Conservation (phyloP, 2,329 filamentous ascomycete genomes). For the Alternaria consortialis region DNA sequence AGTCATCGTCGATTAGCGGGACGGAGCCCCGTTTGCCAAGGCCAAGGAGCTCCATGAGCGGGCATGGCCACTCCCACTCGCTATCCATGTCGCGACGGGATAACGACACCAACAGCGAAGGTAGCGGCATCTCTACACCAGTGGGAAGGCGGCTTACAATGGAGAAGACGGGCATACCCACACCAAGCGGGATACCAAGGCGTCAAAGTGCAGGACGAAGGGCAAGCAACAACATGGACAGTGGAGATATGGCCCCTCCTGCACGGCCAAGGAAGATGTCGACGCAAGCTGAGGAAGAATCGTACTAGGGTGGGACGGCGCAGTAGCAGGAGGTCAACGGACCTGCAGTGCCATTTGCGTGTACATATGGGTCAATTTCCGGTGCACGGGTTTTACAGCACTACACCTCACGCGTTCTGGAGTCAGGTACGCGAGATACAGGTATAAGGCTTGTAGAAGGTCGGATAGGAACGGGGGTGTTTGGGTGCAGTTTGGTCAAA, state of each 20-base stretch:
- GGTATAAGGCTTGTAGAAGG: conserved; percentile 14
- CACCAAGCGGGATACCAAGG: conserved; percentile 59
- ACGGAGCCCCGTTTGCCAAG: conserved; percentile 57
- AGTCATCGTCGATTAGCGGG: conserved; percentile 58
- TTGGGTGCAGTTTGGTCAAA: conserved; percentile 1
- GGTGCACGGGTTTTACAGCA: conserved; percentile 33
- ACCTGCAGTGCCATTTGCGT: conserved; percentile 30
- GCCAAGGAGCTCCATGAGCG: conserved; percentile 75
- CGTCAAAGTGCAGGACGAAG: conserved; percentile 60
- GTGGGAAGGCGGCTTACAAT: conserved; percentile 55
- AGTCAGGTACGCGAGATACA: conserved; percentile 22
- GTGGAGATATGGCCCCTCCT: conserved; percentile 58
- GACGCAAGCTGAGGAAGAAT: conserved; percentile 65
- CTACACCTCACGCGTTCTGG: conserved; percentile 31
- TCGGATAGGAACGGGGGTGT: conserved; percentile 1
- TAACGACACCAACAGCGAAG: conserved; percentile 56
- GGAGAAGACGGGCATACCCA: conserved; percentile 60
- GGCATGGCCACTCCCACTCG: conserved; percentile 45
- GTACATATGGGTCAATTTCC: conserved; percentile 22
- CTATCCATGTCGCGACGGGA: conserved; percentile 53
- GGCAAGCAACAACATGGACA: conserved; percentile 51
- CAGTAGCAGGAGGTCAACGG: conserved; percentile 15
- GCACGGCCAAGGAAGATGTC: conserved; percentile 60
- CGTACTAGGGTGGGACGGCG: conserved; percentile 55
- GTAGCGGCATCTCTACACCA: conserved; percentile 54